Conservation (phyloP, 495 filamentous ascomycete species). For the Penicillium herquei region DNA sequence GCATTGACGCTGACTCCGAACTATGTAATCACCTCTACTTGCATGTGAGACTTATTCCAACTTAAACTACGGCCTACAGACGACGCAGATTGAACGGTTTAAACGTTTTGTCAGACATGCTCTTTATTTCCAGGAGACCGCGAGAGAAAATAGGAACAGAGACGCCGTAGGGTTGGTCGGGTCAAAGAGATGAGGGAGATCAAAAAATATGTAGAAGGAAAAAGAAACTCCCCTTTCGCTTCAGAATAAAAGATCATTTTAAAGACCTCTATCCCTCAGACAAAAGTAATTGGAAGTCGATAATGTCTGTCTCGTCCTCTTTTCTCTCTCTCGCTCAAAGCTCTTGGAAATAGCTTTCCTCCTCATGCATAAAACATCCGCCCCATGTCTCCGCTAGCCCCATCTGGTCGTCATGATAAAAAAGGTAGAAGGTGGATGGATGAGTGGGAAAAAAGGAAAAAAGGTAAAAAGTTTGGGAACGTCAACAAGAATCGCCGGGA, state of each 20-base stretch:
- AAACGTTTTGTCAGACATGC: slow-evolving; percentile 34
- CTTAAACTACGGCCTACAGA: too few species aligned
- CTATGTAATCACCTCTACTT: too few species aligned
- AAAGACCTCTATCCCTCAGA: not conserved
- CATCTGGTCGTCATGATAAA: slow-evolving; percentile 34
- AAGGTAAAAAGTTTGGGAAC: slow-evolving; percentile 11
- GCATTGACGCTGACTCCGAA: too few species aligned
- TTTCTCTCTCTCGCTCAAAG: slow-evolving; percentile 22
- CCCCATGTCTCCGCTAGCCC: slow-evolving; percentile 29
- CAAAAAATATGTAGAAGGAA: slow-evolving; percentile 24
- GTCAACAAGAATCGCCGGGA: slow-evolving; percentile 29
- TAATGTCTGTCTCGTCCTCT: slow-evolving; percentile 25
- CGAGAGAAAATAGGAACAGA: slow-evolving; percentile 35
- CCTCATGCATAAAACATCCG: slow-evolving; percentile 26
- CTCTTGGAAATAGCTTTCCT: slow-evolving; percentile 23
- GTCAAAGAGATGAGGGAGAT: slow-evolving; percentile 30
- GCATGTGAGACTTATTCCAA: too few species aligned
- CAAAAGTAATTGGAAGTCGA: slow-evolving; percentile 6
- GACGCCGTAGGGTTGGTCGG: slow-evolving; percentile 29
- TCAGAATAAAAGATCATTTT: slow-evolving; percentile 1
- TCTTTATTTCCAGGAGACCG: slow-evolving; percentile 40
- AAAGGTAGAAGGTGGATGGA: slow-evolving; percentile 3
- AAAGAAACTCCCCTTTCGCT: slow-evolving; percentile 16
- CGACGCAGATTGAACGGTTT: slow-evolving; percentile 22
- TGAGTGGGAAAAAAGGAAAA: slow-evolving; percentile 4